phyloP scores from a whole-genome alignment of 495 filamentous ascomycete genomes.

The Filosporella fistucella region DNA sequence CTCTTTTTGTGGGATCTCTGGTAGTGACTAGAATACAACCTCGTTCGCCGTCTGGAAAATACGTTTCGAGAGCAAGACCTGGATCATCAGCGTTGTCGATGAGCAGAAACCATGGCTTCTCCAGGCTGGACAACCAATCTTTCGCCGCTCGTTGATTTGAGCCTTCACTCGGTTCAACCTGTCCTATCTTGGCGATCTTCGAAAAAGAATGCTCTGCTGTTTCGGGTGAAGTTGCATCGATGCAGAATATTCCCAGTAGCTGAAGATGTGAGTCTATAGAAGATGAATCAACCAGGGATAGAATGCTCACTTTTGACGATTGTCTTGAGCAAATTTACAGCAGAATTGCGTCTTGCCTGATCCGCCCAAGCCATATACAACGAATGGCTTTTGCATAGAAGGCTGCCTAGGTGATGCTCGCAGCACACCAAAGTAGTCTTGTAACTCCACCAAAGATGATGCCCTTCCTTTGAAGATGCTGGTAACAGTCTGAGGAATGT shows the following conservation, averaged over 20 bases:
- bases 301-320: constrained; percentile 18
- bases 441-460: background rate
- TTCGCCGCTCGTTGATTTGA: too few species aligned
- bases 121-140: constrained; percentile 23
- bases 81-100: constrained; percentile 27
- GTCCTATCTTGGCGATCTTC: constrained; percentile 24
- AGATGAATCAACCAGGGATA: too few species aligned
- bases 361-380: constrained; percentile 29
- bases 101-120: constrained; percentile 23
- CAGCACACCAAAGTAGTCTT: background rate
- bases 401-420: background rate
- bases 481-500: constrained; percentile 1
- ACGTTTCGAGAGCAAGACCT: constrained; percentile 20
- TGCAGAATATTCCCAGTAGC: constrained; percentile 26
- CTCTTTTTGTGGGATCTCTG: constrained; percentile 26
- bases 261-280: background rate
- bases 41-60: constrained; percentile 26
- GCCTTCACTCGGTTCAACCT: constrained; percentile 22
- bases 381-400: constrained; percentile 17
- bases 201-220: constrained; percentile 12
- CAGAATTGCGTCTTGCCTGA: constrained; percentile 32
- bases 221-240: constrained; percentile 23
- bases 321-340: constrained; percentile 30
- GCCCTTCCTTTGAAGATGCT: constrained; percentile 9
- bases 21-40: constrained; percentile 34